A percentile compares a stretch with the other conserved stretches of the same genome.
These are phyloP conservation scores for Coniochaeta hoffmannii DNA, from an alignment of 2,329 filamentous ascomycete species.

Conservation along the genomic window DNA sequence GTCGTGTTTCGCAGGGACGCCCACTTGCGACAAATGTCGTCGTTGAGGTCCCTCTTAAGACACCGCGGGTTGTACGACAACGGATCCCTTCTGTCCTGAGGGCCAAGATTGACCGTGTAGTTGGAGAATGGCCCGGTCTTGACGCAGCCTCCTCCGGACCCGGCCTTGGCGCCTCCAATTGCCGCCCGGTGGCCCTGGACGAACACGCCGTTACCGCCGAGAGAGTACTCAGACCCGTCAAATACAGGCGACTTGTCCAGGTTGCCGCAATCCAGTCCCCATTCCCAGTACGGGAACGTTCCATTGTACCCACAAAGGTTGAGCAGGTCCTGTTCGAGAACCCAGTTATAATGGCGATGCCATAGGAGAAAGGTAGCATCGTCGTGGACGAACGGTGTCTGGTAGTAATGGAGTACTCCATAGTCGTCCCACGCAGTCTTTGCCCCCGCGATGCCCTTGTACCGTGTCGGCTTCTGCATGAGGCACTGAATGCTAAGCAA, in stretches of 20 bases:
- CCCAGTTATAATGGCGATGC: conserved; percentile 24
- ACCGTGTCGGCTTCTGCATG: conserved; percentile 16
- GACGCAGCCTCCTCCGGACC: conserved; percentile 21
- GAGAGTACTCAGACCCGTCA: conserved; percentile 31
- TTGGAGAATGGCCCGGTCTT: conserved; percentile 19
- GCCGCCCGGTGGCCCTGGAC: conserved; percentile 12
- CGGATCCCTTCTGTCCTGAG: conserved; percentile 12
- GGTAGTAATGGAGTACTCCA: conserved; percentile 21
- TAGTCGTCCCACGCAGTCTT: conserved; percentile 17
- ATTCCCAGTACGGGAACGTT: conserved; percentile 28
- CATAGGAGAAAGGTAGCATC: conserved; percentile 22
- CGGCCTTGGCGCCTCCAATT: conserved; percentile 8
- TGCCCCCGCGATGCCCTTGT: conserved; percentile 9
- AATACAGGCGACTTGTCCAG: conserved; percentile 29
- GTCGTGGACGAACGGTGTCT: conserved; percentile 21
- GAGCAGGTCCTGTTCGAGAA: conserved; percentile 19
- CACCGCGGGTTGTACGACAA: conserved; percentile 26
- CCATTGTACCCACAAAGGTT: conserved; percentile 20
- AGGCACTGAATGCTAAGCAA: conserved; percentile 20
- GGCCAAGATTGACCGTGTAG: conserved; percentile 23
- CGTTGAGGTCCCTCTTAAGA: conserved; percentile 23
- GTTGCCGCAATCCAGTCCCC: conserved; percentile 17
- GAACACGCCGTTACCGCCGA: conserved; percentile 30
- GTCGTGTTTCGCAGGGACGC: conserved; percentile 18
- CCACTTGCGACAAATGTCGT: conserved; percentile 12